Conservation (phyloP, 345 rosid species). For the Laguncularia racemosa region DNA sequence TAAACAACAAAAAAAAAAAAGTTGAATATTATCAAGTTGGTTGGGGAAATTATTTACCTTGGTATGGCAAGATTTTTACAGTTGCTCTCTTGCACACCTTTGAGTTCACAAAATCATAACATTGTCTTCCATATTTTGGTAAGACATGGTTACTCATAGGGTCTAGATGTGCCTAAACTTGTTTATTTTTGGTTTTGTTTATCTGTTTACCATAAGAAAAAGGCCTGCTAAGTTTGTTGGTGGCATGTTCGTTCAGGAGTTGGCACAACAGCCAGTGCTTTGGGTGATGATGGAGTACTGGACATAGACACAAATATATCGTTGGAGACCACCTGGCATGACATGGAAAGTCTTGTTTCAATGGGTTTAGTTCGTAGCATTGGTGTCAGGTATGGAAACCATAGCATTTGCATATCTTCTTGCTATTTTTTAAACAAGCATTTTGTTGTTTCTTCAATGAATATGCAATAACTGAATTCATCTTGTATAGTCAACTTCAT, state of each 20-base stretch:
- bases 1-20: too few relatives aligned
- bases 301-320: slow-evolving; percentile 77
- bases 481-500: too few relatives aligned
- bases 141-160: not conserved
- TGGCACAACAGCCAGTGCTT: slow-evolving; percentile 66
- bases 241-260: slow-evolving; percentile 34
- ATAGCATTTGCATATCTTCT: not conserved
- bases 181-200: too few relatives aligned
- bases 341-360: slow-evolving; percentile 83
- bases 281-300: slow-evolving; percentile 67
- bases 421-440: not conserved
- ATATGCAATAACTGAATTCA: too few relatives aligned
- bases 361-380: slow-evolving; percentile 86
- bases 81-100: too few relatives aligned
- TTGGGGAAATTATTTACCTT: too few relatives aligned
- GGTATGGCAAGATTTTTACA: too few relatives aligned
- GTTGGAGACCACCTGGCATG: slow-evolving; percentile 82
- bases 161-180: too few relatives aligned
- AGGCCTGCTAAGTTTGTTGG: not conserved
- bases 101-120: too few relatives aligned
- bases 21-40: too few relatives aligned
- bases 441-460: not conserved
- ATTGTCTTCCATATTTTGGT: not conserved
- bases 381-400: slow-evolving; percentile 51
- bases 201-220: too few relatives aligned